Base-by-base conservation (phyloP, 805 yeast genomes). In the Nadsonia fulvescens region DNA sequence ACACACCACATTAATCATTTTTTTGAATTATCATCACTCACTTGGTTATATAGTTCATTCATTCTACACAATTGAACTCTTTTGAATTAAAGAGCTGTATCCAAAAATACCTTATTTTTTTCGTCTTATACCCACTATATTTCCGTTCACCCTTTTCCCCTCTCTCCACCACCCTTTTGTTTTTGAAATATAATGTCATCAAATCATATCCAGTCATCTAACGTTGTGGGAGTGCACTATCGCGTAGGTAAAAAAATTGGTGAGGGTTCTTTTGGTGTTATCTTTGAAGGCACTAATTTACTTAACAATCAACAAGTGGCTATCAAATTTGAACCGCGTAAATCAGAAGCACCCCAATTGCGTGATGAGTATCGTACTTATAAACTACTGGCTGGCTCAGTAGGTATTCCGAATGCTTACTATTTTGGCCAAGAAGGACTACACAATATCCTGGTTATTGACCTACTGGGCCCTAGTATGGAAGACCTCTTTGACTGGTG, bases 401-500 rank as follows among this genome's bases (percentile, higher is more conserved):
- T 58, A 22, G 96, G 96, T 24, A 73, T 89, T 27, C 98, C 98
- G 27, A 70, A 73, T 42, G 96, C 93, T n/a, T 89, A 89, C 55
- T 89, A 82, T 49, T 86, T 86, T 50, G 98, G 98, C 32, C 96
- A 89, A 48, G 98, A 89, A 54, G 96, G 98, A 15, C 66, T 89
- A 33, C 96, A 89, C 58, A 83, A 86, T 50, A 82, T 89, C 27
- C 58, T 89, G 36, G 93, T 89, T 18, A 89, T 89, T 40, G 98
- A 89, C 48, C 61, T 89, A 23, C 61, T 89, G 42, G 98, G 98
- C 8, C 98, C 98, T 6, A 76, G 93, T 1, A 60, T 89, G 36
- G 98, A 89, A 49, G 98, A 89, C 52, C 58, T 89, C 37, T 89
- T 89, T 51, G 98, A 89, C 48, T 89, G 96, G 96, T 89, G 98